These are phyloP conservation scores for Cryphonectria nitschkei DNA, from an alignment of 2,329 filamentous ascomycete species.

Conservation along the genomic window DNA sequence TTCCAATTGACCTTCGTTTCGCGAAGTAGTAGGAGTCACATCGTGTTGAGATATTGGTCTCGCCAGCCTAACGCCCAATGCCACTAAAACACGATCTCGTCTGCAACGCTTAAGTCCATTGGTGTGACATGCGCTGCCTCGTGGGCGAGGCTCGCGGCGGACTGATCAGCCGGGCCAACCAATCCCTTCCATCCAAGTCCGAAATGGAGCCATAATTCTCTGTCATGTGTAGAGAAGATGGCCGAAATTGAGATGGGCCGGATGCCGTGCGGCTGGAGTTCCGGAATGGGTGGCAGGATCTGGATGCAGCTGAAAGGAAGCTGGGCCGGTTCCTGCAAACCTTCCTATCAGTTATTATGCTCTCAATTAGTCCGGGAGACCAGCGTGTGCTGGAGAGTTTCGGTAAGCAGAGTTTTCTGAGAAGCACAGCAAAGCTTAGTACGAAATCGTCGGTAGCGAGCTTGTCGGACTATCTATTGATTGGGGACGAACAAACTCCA, in stretches of 20 bases:
- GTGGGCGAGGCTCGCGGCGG: not conserved
- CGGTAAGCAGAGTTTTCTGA: not conserved
- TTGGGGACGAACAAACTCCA: not conserved
- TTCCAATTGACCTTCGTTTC: not conserved
- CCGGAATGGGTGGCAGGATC: not conserved
- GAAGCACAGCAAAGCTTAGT: not conserved
- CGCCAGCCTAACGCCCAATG: not conserved
- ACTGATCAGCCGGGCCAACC: slow-evolving; percentile 1
- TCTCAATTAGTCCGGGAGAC: not conserved
- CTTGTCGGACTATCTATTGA: not conserved
- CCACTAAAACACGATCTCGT: not conserved
- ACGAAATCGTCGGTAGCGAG: not conserved
- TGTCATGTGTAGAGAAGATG: not conserved
- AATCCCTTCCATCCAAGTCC: not conserved
- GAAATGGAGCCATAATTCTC: not conserved
- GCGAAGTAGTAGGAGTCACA: not conserved
- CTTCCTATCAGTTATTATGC: not conserved
- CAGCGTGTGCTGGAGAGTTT: no score
- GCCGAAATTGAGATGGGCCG: not conserved
- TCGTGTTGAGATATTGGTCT: not conserved
- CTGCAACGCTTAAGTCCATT: slow-evolving; percentile 1
- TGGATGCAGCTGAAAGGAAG: not conserved
- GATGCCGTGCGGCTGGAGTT: not conserved
- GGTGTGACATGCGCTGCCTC: not conserved
- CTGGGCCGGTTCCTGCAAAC: not conserved